Base-by-base conservation (phyloP, 2,329 filamentous ascomycete species). In the Elsinoe australis region DNA sequence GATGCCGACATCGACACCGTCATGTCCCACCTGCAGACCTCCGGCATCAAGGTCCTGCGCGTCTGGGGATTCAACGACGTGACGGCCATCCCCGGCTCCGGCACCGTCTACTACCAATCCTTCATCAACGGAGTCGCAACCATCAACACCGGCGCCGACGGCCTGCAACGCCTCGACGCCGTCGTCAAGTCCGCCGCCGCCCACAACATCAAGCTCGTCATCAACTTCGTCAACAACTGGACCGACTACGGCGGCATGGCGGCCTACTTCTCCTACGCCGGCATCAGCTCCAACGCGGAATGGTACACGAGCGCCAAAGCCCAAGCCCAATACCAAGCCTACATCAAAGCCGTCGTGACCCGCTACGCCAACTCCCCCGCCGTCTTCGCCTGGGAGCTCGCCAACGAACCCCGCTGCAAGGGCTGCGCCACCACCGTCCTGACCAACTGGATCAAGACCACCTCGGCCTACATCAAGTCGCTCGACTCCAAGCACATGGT, bases 171-270 rank as follows among this genome's bases (percentile, higher is more conserved):
- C 10, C 73, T 85, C 2, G 81, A 85, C 58, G 76, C 76, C 47
- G 78, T 83, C 1, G 79, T 85, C 47, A 60, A 70, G 31, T 67
- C 74, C 0, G 80, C 80, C 4, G 78, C 81, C 60, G 67, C 69
- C 48, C 68, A 75, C 47, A 75, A 74, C 3, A 69, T 84, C 55
- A 80, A 81, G 60, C 66, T 83, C 4, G 80, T 84, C 52, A 74
- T 81, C 58, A 75, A 78, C 55, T 78, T 83, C 34, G 77, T 83
- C 49, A 85, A 85, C 65, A 78, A 84, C 64, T 85, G 80, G 80
- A 69, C 68, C 36, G 82, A 85, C 57, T 83, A 82, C 34, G 80
- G 80, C 21, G 79, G 80, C 39, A 81, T 82, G 64, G 67, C 69
- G 8, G 74, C 75, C 1, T 82, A 82, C 55, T 71, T 72, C 35